Conservation (phyloP, 345 rosid species). For the Syzygium aromaticum region DNA sequence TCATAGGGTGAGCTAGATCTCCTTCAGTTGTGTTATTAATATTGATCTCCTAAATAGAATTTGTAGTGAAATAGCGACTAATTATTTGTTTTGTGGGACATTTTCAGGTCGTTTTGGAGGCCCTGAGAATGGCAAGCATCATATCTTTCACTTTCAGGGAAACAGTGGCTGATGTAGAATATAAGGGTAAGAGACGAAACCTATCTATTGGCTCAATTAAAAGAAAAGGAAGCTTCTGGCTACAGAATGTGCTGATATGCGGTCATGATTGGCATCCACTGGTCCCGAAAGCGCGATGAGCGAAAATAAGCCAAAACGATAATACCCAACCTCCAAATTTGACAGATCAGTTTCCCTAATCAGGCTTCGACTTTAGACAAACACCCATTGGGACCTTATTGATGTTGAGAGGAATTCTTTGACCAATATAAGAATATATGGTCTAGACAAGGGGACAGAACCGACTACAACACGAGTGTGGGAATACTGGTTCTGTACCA, state of each 20-base stretch:
- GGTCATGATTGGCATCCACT: neutral
- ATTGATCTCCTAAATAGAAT: neutral
- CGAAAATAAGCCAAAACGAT: neutral
- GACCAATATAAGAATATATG: neutral
- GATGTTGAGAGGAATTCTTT: neutral
- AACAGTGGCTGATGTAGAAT: constrained; percentile 64
- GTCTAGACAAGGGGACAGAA: neutral
- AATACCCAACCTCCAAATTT: neutral
- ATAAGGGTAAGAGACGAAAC: constrained; percentile 37
- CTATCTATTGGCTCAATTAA: neutral
- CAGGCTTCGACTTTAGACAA: neutral
- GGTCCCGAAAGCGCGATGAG: neutral
- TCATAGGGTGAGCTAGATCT: constrained; percentile 24
- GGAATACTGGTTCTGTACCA: neutral
- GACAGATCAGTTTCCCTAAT: neutral
- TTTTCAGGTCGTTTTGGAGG: constrained; percentile 58
- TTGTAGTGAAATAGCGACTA: neutral
- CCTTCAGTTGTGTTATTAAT: neutral
- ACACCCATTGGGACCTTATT: neutral
- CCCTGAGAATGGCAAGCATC: constrained; percentile 66
- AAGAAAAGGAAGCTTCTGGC: neutral
- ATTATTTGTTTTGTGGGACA: neutral
- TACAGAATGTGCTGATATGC: neutral
- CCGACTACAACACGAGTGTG: neutral
- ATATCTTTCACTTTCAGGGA: constrained; percentile 75